Evolutionary conservation across 371 early-diverging fungal species (phyloP), one percentile per base, ranked within the genome.

Genomic region (Syncephalastrum racemosum): DNA sequence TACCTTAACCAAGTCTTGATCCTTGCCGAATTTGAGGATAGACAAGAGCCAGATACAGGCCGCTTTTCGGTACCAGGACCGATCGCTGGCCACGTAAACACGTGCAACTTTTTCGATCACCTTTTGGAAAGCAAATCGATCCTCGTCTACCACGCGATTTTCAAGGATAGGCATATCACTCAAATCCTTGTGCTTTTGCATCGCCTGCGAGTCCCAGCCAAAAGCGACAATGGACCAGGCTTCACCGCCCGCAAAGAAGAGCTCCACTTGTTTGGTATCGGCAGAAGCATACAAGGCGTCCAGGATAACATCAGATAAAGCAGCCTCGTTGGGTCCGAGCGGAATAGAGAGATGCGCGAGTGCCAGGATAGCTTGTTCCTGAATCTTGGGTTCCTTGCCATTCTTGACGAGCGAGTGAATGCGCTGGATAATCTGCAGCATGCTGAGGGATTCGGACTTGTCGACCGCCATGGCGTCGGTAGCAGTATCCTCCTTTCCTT

Each of bases 21-120:
- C 68, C 20, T 84, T 82, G 54, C 88, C 90, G 58, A 88, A 90
- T 60, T 93, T 93, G 50, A 92, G 83, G 12, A 95, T 55, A 4
- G 91, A 89, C 24, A 94, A 69, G 14, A 92, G 68, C 94, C 96
- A 96, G 18, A 94, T 84, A 46, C 88, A 91, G 0, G 89, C 86
- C 2, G 90, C 90, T 66, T 94, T 94, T 16, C 90, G 71, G 36
- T 82, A 84, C 58, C 86, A 81, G 0, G 86, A 67, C 15, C 84
- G 84, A 31, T 77, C 81, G 56, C 81, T 62, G 25, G 62, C 46
- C 43, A 77, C 80, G 73, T 77, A 62, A n/a, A 59, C 45, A 12
- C 75, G 67, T 23, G 89, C 70, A 27, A 87, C 75, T 20, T 78
- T 81, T 13, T 80, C 72, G 18, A 91, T 52, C 3, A 85, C 65